Conservation (phyloP, 345 rosid genomes). For the Arabidopsis suecica region DNA sequence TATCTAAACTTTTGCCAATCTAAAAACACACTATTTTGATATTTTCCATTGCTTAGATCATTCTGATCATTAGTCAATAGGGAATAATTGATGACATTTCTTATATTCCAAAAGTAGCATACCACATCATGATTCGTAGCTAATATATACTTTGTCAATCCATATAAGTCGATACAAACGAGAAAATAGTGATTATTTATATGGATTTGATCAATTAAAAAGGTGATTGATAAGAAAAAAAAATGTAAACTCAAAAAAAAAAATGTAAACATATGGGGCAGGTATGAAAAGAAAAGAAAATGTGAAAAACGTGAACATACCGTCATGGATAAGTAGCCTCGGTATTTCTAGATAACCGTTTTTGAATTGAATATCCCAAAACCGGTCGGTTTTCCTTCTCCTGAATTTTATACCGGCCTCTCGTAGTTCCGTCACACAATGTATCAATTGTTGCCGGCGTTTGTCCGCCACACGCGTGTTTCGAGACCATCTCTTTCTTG, state of each 20-base stretch:
- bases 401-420: slow-evolving; percentile 81
- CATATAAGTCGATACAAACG: not conserved
- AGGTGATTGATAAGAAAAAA: not conserved
- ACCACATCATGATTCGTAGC: not conserved
- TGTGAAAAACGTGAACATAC: slow-evolving; percentile 37
- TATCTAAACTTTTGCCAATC: not conserved
- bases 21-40: not conserved
- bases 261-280: not conserved
- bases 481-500: slow-evolving; percentile 67
- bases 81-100: slow-evolving; percentile 25
- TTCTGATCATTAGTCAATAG: slow-evolving; percentile 27
- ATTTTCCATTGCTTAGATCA: slow-evolving; percentile 7
- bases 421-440: slow-evolving; percentile 73
- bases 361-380: slow-evolving; percentile 85
- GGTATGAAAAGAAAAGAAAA: not conserved
- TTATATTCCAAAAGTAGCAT: not conserved
- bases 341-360: slow-evolving; percentile 75
- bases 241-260: not conserved
- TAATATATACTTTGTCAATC: not conserved
- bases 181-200: slow-evolving; percentile 1
- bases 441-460: slow-evolving; percentile 76
- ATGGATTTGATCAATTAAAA: not conserved
- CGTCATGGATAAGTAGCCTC: slow-evolving; percentile 82
- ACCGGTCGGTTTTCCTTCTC: slow-evolving; percentile 76
- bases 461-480: slow-evolving; percentile 72